Conservation (phyloP, 768 basidiomycete genomes). For the Panaeolus papilionaceus region DNA sequence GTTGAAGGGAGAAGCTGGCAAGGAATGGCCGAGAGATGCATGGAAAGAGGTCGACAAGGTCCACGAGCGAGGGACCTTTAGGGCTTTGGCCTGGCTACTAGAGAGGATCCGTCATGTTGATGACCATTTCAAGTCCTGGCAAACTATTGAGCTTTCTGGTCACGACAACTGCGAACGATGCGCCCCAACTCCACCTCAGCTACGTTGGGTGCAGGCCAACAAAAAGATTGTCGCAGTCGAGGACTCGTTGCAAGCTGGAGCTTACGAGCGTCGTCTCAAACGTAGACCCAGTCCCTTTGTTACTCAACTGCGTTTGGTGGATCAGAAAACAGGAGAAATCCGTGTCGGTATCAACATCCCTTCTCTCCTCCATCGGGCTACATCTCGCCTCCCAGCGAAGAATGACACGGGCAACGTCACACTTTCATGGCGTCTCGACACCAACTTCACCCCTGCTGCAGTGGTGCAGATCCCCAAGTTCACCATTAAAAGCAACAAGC, state of each 20-base stretch:
- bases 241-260: constrained; percentile 85
- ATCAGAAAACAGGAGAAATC: constrained; percentile 68
- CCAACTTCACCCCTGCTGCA: constrained; percentile 73
- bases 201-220: constrained; percentile 73
- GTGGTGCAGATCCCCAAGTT: constrained; percentile 69
- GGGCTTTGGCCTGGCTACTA: constrained; percentile 83
- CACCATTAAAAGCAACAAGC: constrained; percentile 74
- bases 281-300: constrained; percentile 85
- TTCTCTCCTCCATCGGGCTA: constrained; percentile 86
- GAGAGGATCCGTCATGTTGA: constrained; percentile 83
- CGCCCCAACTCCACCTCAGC: constrained; percentile 76
- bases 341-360: constrained; percentile 89
- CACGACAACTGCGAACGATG: constrained; percentile 76
- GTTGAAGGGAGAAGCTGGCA: constrained; percentile 69
- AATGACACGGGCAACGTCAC: constrained; percentile 52
- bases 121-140: constrained; percentile 73
- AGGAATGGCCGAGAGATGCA: constrained; percentile 76
- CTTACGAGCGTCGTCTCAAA: constrained; percentile 90
- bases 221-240: constrained; percentile 77
- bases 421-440: constrained; percentile 83
- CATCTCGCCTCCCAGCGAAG: constrained; percentile 74
- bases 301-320: constrained; percentile 76
- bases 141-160: constrained; percentile 51
- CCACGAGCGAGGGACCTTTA: constrained; percentile 84
- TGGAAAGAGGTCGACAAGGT: constrained; percentile 89